phyloP scores from a whole-genome alignment of 1,139 yeast species.

The Trichomonascaceae sp. region DNA sequence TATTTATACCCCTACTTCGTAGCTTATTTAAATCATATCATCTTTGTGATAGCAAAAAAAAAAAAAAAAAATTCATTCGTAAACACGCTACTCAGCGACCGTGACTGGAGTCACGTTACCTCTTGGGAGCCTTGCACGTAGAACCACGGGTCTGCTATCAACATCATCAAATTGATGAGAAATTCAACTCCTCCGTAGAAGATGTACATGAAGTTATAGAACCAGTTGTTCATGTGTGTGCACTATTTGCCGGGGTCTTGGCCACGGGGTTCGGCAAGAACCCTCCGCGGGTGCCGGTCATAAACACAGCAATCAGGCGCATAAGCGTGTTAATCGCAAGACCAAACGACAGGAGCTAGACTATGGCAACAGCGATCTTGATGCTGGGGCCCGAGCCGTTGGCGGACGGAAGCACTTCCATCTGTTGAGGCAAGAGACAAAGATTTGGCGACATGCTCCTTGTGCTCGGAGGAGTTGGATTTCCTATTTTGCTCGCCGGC shows the following conservation, averaged over 20 bases:
- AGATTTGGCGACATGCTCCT: no score
- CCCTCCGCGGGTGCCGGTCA: slow-evolving; percentile 20
- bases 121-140: slow-evolving; percentile 35
- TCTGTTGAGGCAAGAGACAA: no score
- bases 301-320: slow-evolving; percentile 43
- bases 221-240: slow-evolving; percentile 27
- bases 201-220: slow-evolving; percentile 46
- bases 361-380: slow-evolving; percentile 28
- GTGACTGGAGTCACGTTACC: neutral
- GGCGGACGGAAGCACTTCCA: neutral
- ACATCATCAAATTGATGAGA: slow-evolving; percentile 39
- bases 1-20: no score
- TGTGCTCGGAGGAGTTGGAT: no score
- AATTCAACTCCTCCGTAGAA: slow-evolving; percentile 56
- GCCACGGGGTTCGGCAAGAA: slow-evolving; percentile 1
- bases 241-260: slow-evolving; percentile 1
- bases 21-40: no score
- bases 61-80: neutral
- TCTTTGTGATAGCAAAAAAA: no score
- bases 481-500: no score
- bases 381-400: slow-evolving; percentile 1
- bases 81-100: neutral
- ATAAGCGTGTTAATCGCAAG: slow-evolving; percentile 43
- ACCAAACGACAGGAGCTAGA: slow-evolving; percentile 38
- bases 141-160: slow-evolving; percentile 57